Evolutionary conservation across 139 green algal species (phyloP), one percentile per base, ranked within the genome.

Genomic region (Picochlorum sp.): DNA sequence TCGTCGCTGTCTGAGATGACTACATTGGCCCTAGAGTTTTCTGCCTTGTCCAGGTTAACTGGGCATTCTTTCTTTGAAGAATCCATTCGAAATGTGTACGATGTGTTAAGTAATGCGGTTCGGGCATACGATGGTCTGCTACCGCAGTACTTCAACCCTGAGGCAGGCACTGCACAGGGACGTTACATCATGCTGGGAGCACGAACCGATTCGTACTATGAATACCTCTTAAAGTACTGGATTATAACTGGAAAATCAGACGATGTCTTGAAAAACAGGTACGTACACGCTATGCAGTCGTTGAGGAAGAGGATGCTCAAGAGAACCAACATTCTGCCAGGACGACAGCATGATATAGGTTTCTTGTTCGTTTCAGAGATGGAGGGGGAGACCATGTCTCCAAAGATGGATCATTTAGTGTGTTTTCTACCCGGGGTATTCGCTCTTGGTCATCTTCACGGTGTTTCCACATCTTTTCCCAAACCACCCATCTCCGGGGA

Each of bases 151-250:
- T 54, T 79, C n/a, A 46, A 58, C 44, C 70, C 69, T 1, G 24
- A 46, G 20, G 21, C 8, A 32, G 30, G 65, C 8, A 46, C 15
- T 24, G n/a, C 15, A 34, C 52, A 23, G 34, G 61, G 49, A 20
- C 6, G 6, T 56, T 59, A 65, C 21, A 47, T 82, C 3, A 76
- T 61, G n/a, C 30, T 83, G 47, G 80, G 81, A 8, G 80, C 78
- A 8, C 61, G 77, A 14, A 75, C 69, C 3, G 83, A 89, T 69
- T 76, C 54, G 44, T 85, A 84, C 68, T 87, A 84, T 61, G 86
- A 95, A 78, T 95, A 95, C 76, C 85, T 96, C 65, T 72, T 96
- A 16, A 95, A 95, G 78, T 74, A 85, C 63, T 85, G 80, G 74
- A 56, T 88, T 24, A 30, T 79, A 13, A 62, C 54, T 1, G 72